Percentiles rank a stretch among this genome's conserved stretches.
Conservation (phyloP, 1,139 yeast species). For the Magnusiomyces sp. region DNA sequence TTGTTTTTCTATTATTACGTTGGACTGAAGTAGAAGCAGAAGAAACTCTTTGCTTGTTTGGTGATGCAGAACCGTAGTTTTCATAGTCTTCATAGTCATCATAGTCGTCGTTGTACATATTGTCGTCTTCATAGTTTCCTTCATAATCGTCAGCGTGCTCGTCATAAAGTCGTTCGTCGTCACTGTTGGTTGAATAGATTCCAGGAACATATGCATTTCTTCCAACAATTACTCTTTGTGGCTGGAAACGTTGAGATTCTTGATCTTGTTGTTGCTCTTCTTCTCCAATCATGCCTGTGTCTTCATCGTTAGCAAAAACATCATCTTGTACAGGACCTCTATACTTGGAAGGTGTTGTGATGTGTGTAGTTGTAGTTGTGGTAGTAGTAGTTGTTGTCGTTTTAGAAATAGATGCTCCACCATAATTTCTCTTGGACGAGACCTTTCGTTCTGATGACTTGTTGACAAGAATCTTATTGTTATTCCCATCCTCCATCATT, state of each 20-base stretch:
- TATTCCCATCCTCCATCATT: no score
- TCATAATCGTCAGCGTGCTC: slow-evolving; percentile 12
- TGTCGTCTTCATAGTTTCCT: not conserved
- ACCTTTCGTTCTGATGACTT: no score
- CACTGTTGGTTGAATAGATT: slow-evolving; percentile 10
- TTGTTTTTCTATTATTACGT: no score
- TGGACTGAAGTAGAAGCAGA: no score
- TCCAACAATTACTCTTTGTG: not conserved
- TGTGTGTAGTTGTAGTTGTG: no score
- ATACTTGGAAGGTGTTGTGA: no score
- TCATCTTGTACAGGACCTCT: no score
- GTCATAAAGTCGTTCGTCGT: slow-evolving; percentile 25
- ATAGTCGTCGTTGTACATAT: not conserved
- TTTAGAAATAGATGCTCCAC: no score
- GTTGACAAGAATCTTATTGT: no score
- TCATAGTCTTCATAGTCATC: not conserved
- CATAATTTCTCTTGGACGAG: no score
- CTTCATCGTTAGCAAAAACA: not conserved
- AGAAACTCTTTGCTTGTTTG: no score
- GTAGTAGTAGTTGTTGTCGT: no score
- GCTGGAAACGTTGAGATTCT: not conserved
- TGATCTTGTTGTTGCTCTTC: not conserved
- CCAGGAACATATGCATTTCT: not conserved
- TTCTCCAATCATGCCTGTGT: not conserved
- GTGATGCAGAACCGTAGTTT: not conserved